These are phyloP conservation scores for Hydrangea macrophylla DNA, from an alignment of 148 eudicot species.

Conservation along the genomic window DNA sequence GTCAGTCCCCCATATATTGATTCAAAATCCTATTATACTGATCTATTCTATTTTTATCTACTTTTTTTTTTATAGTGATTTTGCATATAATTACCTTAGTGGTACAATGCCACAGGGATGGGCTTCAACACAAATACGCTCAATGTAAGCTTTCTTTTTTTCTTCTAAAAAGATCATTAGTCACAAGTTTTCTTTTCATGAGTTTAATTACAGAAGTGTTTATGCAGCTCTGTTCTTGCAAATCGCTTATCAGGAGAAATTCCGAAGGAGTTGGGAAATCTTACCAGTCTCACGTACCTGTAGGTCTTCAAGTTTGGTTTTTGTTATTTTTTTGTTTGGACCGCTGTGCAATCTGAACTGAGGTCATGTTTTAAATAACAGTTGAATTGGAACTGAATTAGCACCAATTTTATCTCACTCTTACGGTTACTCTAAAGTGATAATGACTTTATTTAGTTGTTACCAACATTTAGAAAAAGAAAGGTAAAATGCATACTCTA, in stretches of 20 bases:
- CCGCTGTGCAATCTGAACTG: neutral
- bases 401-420: neutral
- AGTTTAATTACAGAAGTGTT: conserved; percentile 13
- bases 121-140: conserved; percentile 50
- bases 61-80: conserved; percentile 67
- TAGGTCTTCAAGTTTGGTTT: conserved; percentile 26
- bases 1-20: neutral
- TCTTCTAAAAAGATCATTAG: conserved; percentile 3
- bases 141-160: conserved; percentile 36
- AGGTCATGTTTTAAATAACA: neutral
- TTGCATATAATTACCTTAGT: conserved; percentile 64
- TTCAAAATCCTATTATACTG: conserved; percentile 4
- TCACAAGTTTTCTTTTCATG: conserved; percentile 1
- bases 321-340: neutral
- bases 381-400: conserved; percentile 8
- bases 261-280: conserved; percentile 53
- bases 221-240: conserved; percentile 63
- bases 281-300: conserved; percentile 59
- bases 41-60: neutral
- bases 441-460: too few species aligned
- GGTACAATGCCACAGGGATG: conserved; percentile 69
- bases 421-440: too few species aligned
- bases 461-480: too few species aligned
- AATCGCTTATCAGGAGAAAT: conserved; percentile 69
- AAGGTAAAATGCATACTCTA: too few species aligned